Evolutionary conservation across 768 basidiomycete genomes (phyloP).

Genomic region (Vararia minispora): DNA sequence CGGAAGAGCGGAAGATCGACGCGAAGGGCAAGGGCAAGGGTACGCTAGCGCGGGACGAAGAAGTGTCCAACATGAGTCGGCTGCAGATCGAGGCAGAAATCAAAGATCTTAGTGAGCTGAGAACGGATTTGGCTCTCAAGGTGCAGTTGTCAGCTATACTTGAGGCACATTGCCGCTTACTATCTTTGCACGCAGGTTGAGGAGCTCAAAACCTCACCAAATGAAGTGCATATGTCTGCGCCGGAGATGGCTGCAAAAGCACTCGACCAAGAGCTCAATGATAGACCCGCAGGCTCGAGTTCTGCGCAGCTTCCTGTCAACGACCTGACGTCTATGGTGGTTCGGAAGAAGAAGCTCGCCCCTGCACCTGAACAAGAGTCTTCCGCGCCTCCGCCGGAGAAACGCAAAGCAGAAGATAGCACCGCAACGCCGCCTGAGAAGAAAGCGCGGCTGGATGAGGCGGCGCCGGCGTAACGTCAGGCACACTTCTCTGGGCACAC

Average conservation of each 20-base stretch:
- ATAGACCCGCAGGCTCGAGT: slow-evolving; percentile 23
- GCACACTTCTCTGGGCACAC: not conserved
- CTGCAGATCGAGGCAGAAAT: slow-evolving; percentile 69
- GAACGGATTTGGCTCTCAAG: slow-evolving; percentile 79
- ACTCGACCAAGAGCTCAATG: slow-evolving; percentile 61
- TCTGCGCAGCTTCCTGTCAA: slow-evolving; percentile 42
- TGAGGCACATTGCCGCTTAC: not conserved
- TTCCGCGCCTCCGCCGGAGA: slow-evolving; percentile 23
- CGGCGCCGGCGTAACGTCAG: slow-evolving; percentile 12
- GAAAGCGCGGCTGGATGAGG: slow-evolving; percentile 48
- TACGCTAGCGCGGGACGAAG: slow-evolving; percentile 39
- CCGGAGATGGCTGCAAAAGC: slow-evolving; percentile 62
- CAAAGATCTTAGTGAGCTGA: slow-evolving; percentile 65
- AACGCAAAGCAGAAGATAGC: slow-evolving; percentile 63
- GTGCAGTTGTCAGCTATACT: slow-evolving; percentile 20
- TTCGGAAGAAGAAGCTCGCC: slow-evolving; percentile 70
- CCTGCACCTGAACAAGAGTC: slow-evolving; percentile 22
- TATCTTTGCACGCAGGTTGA: slow-evolving; percentile 51
- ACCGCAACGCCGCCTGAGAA: slow-evolving; percentile 43
- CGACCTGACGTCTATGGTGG: slow-evolving; percentile 76
- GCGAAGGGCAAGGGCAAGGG: slow-evolving; percentile 68
- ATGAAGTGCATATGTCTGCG: slow-evolving; percentile 43
- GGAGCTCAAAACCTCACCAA: slow-evolving; percentile 76
- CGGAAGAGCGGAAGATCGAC: slow-evolving; percentile 23
- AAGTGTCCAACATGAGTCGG: slow-evolving; percentile 55